A percentile compares a stretch with the other conserved stretches of the same genome.
phyloP scores from a whole-genome alignment of 2,329 filamentous ascomycete species.

The Aspergillus hortae region DNA sequence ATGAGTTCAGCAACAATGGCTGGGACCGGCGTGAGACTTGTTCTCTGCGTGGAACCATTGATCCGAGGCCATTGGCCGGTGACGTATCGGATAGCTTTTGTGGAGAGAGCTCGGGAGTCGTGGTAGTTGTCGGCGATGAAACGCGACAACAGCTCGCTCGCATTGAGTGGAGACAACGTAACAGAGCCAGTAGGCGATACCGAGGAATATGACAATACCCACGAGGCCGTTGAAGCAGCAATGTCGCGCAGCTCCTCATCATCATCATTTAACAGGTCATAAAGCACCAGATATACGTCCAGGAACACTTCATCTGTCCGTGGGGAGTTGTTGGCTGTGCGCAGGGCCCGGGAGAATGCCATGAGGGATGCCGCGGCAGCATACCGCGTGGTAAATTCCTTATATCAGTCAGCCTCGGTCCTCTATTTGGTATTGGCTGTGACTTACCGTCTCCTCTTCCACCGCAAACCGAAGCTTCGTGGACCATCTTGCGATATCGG shows the following conservation, averaged over 20 bases:
- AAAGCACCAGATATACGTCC: constrained; percentile 61
- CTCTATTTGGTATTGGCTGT: not conserved
- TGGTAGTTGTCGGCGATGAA: constrained; percentile 36
- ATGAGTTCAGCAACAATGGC: constrained; percentile 30
- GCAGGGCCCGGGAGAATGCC: constrained; percentile 43
- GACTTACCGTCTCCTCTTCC: constrained; percentile 40
- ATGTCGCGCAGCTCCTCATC: constrained; percentile 80
- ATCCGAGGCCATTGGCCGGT: constrained; percentile 28
- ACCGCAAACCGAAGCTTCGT: constrained; percentile 36
- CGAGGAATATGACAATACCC: constrained; percentile 32
- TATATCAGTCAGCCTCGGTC: constrained; percentile 4
- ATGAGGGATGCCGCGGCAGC: constrained; percentile 35
- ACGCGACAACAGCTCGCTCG: constrained; percentile 38
- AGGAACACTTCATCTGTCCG: constrained; percentile 41
- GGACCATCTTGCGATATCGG: constrained; percentile 28
- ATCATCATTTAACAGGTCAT: constrained; percentile 80
- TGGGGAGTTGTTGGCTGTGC: constrained; percentile 16
- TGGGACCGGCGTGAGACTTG: constrained; percentile 20
- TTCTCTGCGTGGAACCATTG: constrained; percentile 15
- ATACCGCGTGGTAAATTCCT: constrained; percentile 40
- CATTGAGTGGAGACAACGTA: constrained; percentile 47
- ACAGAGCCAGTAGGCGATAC: constrained; percentile 26
- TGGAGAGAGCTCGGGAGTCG: constrained; percentile 29
- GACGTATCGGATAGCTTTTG: constrained; percentile 38
- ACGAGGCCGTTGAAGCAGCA: constrained; percentile 46